phyloP scores from a whole-genome alignment of 768 basidiomycete genomes.

The Auricularia sp. region DNA sequence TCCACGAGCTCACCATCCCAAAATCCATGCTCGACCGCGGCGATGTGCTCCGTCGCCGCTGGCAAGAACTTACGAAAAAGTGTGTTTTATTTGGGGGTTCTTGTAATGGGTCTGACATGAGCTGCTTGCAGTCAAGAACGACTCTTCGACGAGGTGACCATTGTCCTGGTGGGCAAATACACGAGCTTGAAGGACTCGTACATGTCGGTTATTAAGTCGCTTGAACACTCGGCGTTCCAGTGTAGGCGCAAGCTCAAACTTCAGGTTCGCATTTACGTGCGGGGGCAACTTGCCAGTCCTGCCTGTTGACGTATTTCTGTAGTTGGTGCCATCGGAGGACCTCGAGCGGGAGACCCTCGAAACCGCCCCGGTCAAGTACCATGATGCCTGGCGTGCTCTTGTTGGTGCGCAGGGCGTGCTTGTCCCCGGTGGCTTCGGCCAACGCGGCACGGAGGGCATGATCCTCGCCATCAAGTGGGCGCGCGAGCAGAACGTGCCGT shows the following conservation, averaged over 20 bases:
- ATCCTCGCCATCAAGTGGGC: constrained; percentile 97
- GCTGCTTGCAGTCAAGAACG: constrained; percentile 70
- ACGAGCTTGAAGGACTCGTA: constrained; percentile 95
- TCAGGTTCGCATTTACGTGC: constrained; percentile 38
- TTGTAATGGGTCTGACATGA: neutral
- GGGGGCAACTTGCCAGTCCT: too few species aligned
- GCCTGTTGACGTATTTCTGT: neutral
- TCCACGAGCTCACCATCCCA: constrained; percentile 45
- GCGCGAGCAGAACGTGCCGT: constrained; percentile 87
- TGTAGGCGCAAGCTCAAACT: constrained; percentile 76
- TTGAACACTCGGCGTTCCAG: constrained; percentile 94
- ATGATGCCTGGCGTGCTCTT: constrained; percentile 89
- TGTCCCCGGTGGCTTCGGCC: constrained; percentile 93
- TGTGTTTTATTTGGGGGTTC: constrained; percentile 26
- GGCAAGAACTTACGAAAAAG: constrained; percentile 80
- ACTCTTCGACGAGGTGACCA: constrained; percentile 76
- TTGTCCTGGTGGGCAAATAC: constrained; percentile 95
- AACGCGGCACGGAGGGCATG: constrained; percentile 94
- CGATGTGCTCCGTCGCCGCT: constrained; percentile 52
- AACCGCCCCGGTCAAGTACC: constrained; percentile 76
- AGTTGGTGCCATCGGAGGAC: constrained; percentile 97
- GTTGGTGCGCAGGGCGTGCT: constrained; percentile 87
- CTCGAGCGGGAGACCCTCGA: constrained; percentile 75
- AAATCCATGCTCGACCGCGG: constrained; percentile 54
- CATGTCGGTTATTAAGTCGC: constrained; percentile 93